These are phyloP conservation scores for Trametes gibbosa DNA, from an alignment of 768 basidiomycete species.

Conservation along the genomic window DNA sequence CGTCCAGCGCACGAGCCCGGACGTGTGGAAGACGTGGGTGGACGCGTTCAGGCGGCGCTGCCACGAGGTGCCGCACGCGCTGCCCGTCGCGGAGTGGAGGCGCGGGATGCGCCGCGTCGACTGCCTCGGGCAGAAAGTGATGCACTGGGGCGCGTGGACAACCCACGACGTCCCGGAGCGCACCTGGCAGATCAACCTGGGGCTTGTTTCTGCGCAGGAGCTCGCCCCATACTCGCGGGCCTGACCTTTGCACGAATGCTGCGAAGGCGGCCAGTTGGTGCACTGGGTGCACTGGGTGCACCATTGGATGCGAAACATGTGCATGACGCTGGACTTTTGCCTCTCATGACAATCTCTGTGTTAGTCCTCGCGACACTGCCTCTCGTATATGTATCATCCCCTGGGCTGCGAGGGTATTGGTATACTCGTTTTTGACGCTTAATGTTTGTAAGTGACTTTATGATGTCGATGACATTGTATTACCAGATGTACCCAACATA, in stretches of 20 bases:
- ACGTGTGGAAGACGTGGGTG: conserved; percentile 23
- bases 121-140: conserved; percentile 43
- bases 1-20: conserved; percentile 20
- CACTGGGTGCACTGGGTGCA: background rate
- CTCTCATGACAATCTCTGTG: too few species aligned
- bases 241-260: background rate
- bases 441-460: too few species aligned
- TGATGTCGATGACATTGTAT: too few species aligned
- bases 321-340: too few species aligned
- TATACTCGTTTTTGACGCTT: too few species aligned
- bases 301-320: too few species aligned
- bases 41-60: conserved; percentile 37
- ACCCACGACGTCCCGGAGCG: conserved; percentile 29
- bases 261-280: background rate
- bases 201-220: conserved; percentile 27
- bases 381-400: too few species aligned
- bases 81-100: conserved; percentile 38
- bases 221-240: background rate
- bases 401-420: too few species aligned
- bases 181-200: conserved; percentile 47
- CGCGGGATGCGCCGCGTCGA: conserved; percentile 49
- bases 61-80: conserved; percentile 34
- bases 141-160: conserved; percentile 43
- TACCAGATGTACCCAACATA: too few species aligned
- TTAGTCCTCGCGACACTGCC: too few species aligned